Conservation (phyloP, 305 asterid species). For the Lippia alba region DNA sequence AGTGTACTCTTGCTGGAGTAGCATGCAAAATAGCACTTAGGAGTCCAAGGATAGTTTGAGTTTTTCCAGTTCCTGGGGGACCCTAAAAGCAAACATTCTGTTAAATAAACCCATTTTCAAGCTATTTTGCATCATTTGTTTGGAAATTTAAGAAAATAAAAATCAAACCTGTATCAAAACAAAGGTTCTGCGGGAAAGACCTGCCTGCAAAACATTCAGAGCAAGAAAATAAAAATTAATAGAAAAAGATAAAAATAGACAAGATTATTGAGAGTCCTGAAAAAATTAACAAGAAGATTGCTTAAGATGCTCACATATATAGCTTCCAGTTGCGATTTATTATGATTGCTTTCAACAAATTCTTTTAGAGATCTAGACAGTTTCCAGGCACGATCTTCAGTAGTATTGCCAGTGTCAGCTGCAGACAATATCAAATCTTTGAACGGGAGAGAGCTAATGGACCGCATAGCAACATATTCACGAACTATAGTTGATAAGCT, state of each 20-base stretch:
- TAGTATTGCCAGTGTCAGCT: conserved; percentile 50
- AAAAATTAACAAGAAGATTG: conserved; percentile 27
- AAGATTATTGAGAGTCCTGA: conserved; percentile 22
- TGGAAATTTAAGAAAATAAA: conserved; percentile 27
- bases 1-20: conserved; percentile 89
- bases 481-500: conserved; percentile 94
- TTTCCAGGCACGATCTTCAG: conserved; percentile 91
- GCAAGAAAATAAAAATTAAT: conserved; percentile 9
- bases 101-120: conserved; percentile 40
- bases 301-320: conserved; percentile 71
- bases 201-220: conserved; percentile 75
- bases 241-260: background rate
- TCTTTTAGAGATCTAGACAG: conserved; percentile 75
- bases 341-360: conserved; percentile 74
- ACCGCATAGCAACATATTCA: conserved; percentile 87
- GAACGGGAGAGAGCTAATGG: conserved; percentile 84
- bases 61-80: conserved; percentile 99
- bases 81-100: conserved; percentile 64
- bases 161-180: conserved; percentile 89
- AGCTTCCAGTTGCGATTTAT: conserved; percentile 86
- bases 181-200: conserved; percentile 85
- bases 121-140: conserved; percentile 15
- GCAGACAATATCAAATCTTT: conserved; percentile 85
- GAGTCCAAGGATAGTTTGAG: conserved; percentile 95
- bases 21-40: conserved; percentile 98